Evolutionary conservation across 2,329 filamentous ascomycete genomes (phyloP).

Genomic region (Fusarium sp.): DNA sequence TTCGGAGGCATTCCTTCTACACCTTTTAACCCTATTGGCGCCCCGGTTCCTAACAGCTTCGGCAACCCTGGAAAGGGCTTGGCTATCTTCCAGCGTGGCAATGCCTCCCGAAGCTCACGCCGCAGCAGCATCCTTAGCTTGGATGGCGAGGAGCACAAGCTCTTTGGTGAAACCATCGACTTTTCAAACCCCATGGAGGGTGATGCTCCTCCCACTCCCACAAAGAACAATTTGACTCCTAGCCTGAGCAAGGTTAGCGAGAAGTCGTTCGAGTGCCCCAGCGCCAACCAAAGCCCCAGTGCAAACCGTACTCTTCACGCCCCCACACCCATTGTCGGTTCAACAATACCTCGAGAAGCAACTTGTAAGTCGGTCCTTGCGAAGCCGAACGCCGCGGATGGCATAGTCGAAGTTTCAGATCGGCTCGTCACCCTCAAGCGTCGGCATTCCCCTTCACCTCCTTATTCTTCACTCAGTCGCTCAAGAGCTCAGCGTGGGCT

Average conservation of each 20-base stretch:
- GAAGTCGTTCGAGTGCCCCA: conserved; percentile 52
- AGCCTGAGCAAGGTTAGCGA: conserved; percentile 52
- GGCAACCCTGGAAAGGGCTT: conserved; percentile 67
- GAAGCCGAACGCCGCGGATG: conserved; percentile 20
- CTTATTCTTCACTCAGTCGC: conserved; percentile 51
- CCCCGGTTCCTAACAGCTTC: conserved; percentile 56
- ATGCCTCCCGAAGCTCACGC: conserved; percentile 54
- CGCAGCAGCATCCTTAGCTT: conserved; percentile 79
- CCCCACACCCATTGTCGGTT: conserved; percentile 53
- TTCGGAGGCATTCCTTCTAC: conserved; percentile 79
- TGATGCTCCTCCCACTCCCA: conserved; percentile 92
- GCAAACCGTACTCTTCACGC: conserved; percentile 55
- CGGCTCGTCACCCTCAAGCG: conserved; percentile 45
- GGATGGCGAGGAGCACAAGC: conserved; percentile 75
- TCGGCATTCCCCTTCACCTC: conserved; percentile 46
- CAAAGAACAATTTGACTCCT: conserved; percentile 68
- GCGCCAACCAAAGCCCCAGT: conserved; percentile 50
- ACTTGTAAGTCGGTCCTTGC: conserved; percentile 56
- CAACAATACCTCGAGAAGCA: conserved; percentile 49
- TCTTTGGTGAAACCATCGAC: conserved; percentile 48
- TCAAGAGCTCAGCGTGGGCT: conserved; percentile 45
- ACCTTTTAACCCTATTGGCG: conserved; percentile 72
- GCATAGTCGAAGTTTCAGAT: conserved; percentile 22
- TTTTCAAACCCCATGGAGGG: conserved; percentile 47
- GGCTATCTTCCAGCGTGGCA: conserved; percentile 70